A percentile compares a stretch with the other conserved stretches of the same genome.
These are phyloP conservation scores for Chamaecyparis obtusa DNA, from an alignment of 75 land plant genomes.

Conservation along the genomic window DNA sequence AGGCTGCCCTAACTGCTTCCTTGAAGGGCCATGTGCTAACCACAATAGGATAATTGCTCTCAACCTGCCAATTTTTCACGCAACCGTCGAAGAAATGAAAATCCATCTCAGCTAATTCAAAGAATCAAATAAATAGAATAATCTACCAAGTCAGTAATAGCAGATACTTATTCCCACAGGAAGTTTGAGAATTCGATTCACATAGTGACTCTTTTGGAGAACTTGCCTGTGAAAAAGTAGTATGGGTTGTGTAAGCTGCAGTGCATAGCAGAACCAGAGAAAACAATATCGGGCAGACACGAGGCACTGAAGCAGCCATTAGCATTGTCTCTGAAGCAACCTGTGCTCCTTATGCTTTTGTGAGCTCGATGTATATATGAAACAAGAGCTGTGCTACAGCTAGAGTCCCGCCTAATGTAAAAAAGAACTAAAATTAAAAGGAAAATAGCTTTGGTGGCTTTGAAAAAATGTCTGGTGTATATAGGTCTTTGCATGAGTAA, in stretches of 20 bases:
- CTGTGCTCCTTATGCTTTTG: background rate
- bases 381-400: no score
- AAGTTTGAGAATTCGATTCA: background rate
- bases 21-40: slow-evolving; percentile 93
- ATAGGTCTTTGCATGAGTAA: no score
- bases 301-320: background rate
- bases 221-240: background rate
- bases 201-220: no score
- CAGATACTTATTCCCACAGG: background rate
- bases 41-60: slow-evolving; percentile 55
- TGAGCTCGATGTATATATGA: background rate
- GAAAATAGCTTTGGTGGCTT: no score
- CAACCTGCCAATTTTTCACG: background rate
- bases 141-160: background rate
- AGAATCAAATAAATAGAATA: background rate
- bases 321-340: background rate
- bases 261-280: background rate
- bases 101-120: background rate
- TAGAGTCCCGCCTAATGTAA: no score
- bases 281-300: background rate
- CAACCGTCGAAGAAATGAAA: background rate
- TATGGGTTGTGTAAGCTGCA: background rate
- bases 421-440: no score
- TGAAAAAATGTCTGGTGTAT: no score
- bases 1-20: slow-evolving; percentile 89